A percentile compares a stretch with the other conserved stretches of the same genome.
These are phyloP conservation scores for Nadsonia commutata DNA, from an alignment of 1,139 yeast species.

Conservation along the genomic window DNA sequence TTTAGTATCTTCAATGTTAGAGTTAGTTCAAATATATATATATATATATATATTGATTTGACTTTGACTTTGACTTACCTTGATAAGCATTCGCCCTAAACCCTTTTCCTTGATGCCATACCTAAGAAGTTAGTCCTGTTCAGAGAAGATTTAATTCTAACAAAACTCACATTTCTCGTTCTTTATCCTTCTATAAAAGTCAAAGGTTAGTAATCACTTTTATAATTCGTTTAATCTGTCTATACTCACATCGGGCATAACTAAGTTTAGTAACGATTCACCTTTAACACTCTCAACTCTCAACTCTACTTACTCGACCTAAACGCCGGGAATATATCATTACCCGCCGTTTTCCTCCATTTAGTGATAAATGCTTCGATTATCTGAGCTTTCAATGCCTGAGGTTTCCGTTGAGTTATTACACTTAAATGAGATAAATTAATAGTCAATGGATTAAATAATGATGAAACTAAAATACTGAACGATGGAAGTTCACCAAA, in stretches of 20 bases:
- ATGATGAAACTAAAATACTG: constrained; percentile 23
- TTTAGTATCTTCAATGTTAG: constrained; percentile 33
- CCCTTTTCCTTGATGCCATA: constrained; percentile 27
- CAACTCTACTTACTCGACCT: constrained; percentile 30
- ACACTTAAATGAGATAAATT: constrained; percentile 11
- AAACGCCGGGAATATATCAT: constrained; percentile 54
- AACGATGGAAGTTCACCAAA: constrained; percentile 27
- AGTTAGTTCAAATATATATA: constrained; percentile 32
- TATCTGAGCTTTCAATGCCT: constrained; percentile 20
- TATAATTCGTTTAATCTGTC: constrained; percentile 14
- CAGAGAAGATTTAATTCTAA: not conserved
- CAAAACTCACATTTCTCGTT: constrained; percentile 14
- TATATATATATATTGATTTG: not conserved
- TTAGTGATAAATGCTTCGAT: constrained; percentile 35
- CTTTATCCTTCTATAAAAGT: constrained; percentile 30
- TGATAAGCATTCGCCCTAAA: constrained; percentile 32
- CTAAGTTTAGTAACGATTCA: too few species aligned
- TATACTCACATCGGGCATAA: constrained; percentile 48
- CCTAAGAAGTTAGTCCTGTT: not conserved
- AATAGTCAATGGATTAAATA: constrained; percentile 15
- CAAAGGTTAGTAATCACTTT: constrained; percentile 16
- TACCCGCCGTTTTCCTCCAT: constrained; percentile 56
- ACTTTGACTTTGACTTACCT: constrained; percentile 9
- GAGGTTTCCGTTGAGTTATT: constrained; percentile 13
- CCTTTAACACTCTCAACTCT: too few species aligned